Evolutionary conservation across 768 basidiomycete species (phyloP).

Genomic region (Mrakia blollopis): DNA sequence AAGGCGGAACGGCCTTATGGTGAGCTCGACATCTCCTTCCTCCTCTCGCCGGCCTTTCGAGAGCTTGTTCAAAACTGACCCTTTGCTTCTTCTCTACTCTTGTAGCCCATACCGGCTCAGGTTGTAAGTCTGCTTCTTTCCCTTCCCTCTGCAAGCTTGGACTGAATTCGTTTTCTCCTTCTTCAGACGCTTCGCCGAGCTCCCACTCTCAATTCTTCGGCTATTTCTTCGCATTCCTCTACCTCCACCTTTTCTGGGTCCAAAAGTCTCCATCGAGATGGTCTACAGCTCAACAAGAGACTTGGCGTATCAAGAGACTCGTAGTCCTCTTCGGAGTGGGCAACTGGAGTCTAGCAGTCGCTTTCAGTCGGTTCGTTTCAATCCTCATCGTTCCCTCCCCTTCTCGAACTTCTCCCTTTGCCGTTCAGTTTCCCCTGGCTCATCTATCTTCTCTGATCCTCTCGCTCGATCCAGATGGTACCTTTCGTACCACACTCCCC

Average conservation of each 20-base stretch:
- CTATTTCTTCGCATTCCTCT: conserved; percentile 28
- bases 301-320: conserved; percentile 19
- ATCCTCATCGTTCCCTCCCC: neutral
- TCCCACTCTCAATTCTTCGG: conserved; percentile 32
- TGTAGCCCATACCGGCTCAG: conserved; percentile 9
- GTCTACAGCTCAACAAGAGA: neutral
- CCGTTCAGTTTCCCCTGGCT: neutral
- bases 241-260: conserved; percentile 13
- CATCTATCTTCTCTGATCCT: neutral
- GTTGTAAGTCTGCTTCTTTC: conserved; percentile 4
- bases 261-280: conserved; percentile 21
- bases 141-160: neutral
- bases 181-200: conserved; percentile 24
- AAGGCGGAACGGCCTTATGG: conserved; percentile 25
- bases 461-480: conserved; percentile 24
- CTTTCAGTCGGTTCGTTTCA: conserved; percentile 22
- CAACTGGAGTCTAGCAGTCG: conserved; percentile 16
- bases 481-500: conserved; percentile 25
- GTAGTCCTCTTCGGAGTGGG: conserved; percentile 18
- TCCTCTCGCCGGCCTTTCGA: neutral
- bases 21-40: conserved; percentile 6
- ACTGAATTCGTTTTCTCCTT: neutral
- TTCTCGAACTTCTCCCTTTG: neutral
- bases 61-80: neutral
- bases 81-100: neutral